phyloP scores from a whole-genome alignment of 257 asterid species.

The Thymus mandschuricus region DNA sequence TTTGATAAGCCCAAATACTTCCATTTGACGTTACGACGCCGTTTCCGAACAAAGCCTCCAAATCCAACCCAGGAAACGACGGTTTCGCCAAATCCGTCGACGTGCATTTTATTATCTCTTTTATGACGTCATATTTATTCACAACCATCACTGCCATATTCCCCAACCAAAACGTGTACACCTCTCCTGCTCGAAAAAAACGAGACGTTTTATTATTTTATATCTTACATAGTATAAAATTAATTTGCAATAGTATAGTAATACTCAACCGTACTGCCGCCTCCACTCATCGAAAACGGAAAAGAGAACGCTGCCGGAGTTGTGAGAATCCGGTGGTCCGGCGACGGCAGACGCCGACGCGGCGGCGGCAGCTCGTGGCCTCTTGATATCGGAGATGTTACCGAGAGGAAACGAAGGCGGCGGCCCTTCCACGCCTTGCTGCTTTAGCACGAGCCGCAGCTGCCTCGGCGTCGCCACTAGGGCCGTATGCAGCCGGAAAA shows the following conservation, averaged over 20 bases:
- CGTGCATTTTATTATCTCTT: slow-evolving; percentile 9
- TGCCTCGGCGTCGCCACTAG: neutral
- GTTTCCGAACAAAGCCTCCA: slow-evolving; percentile 6
- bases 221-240: no score
- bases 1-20: slow-evolving; percentile 20
- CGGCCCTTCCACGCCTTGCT: neutral
- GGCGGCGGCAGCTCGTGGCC: neutral
- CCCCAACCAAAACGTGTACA: slow-evolving; percentile 17
- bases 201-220: no score
- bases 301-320: neutral
- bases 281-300: slow-evolving; percentile 1
- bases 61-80: neutral
- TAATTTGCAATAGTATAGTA: no score
- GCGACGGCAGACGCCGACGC: neutral
- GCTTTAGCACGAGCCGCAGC: neutral
- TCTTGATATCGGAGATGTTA: neutral
- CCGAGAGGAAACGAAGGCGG: neutral
- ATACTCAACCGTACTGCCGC: slow-evolving; percentile 17
- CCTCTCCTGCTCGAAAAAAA: neutral
- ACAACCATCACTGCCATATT: neutral
- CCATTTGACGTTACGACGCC: slow-evolving; percentile 25
- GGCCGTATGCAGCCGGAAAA: neutral
- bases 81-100: slow-evolving; percentile 20
- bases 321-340: slow-evolving; percentile 1
- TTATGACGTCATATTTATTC: slow-evolving; percentile 17